Evolutionary conservation across 1,139 yeast species (phyloP), one percentile per base, ranked within the genome.

Genomic region (Pichia sp.): DNA sequence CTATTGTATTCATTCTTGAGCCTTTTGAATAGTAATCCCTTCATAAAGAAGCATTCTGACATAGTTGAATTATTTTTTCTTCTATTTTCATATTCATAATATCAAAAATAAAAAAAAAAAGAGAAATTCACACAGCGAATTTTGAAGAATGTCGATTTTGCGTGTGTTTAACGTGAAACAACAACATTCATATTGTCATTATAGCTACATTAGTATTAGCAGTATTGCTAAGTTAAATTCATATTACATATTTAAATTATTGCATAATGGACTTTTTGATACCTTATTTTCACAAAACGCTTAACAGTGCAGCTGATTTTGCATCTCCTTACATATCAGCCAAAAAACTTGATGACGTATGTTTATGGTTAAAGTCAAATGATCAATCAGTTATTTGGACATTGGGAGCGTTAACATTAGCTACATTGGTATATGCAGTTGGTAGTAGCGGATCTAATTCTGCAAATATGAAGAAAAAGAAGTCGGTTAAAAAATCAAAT

Each of bases 1-100:
- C 92, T 43, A 70, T 69, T 26, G 68, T 67, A 54, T 65, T 72
- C 75, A 71, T 71, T 42, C 43, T 34, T 3, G 13, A 20, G 8
- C 8, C 2, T 15, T 26, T 18, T 18, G 11, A 18, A 43, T 20
- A 27, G 41, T 18, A 13, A 6, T 11, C 9, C n/a, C n/a, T n/a
- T n/a, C n/a, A n/a, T n/a, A n/a, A n/a, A n/a, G n/a, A n/a, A n/a
- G n/a, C n/a, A n/a, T n/a, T n/a, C n/a, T n/a, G n/a, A n/a, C n/a
- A n/a, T n/a, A n/a, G n/a, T n/a, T n/a, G n/a, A n/a, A n/a, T n/a
- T n/a, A n/a, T n/a, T n/a, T n/a, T n/a, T n/a, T n/a, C n/a, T n/a
- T n/a, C n/a, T n/a, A n/a, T n/a, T n/a, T n/a, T n/a, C n/a, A n/a
- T n/a, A n/a, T n/a, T n/a, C n/a, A n/a, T n/a, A n/a, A n/a, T n/a